Base-by-base conservation (phyloP, 108 stramenopile species). In the Cyclotella kingstonii region DNA sequence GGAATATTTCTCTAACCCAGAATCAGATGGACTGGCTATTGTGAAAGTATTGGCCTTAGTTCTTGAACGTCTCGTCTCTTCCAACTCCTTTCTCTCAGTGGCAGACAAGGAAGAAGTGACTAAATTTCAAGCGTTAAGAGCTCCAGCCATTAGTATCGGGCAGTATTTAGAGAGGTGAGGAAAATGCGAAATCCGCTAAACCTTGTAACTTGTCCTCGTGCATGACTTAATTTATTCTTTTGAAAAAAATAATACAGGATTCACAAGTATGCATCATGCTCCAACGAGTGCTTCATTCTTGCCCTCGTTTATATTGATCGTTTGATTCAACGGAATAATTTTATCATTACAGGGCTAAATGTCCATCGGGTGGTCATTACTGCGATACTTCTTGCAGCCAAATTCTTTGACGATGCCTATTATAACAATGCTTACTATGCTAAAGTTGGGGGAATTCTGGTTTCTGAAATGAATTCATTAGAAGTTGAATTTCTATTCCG, bases 401-500 rank as follows among this genome's bases (percentile, higher is more conserved):
- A 99, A 73, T 98, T 98, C 61, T 97, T 97, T 54, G 99, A 99
- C 64, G 99, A 99, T 82, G 92, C 94, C 44, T 99, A 97, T 80
- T 98, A 94, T 86, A 97, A 98, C 76, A 99, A 99, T 64, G 94
- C 95, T 5, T 97, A 96, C 85, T 99, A 99, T 64, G 86, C 97
- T 25, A 96, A 96, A 68, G 94, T 98, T 17, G 87, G 97, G 27
- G 91, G 90, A 4, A 90, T 96, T 8, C 61, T 86, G 14, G 85
- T 86, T 15, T 75, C 77, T 11, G 89, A 92, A 69, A 92, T 97
- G 84, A 99, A 97, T 78, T 79, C 89, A 11, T 80, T 97, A 18
- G 96, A 97, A 64, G 87, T 96, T 5, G 96, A 96, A 55, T 96
- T 99, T 63, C 68, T 97, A 27, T 96, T 99, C 54, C 82, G 91